Evolutionary conservation across 139 green algal genomes (phyloP), one percentile per base, ranked within the genome.

Genomic region (Medakamo hakoo): DNA sequence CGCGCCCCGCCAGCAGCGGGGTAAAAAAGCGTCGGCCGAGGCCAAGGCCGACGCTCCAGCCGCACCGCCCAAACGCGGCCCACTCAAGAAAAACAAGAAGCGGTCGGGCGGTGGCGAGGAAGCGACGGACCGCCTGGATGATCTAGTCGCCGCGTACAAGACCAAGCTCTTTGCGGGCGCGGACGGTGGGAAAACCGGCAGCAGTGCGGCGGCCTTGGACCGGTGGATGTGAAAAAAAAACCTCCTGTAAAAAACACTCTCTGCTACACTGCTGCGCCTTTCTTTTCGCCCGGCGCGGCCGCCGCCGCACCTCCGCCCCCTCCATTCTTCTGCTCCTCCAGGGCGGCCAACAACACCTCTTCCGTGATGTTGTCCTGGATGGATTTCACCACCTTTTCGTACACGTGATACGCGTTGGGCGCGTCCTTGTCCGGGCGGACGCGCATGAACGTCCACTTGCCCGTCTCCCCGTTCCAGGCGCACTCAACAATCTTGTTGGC

Each of bases 401-500:
- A 94, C 20, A 94, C 86, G 56, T 62, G 61, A 58, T 68, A 73
- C 14, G 80, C 85, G 68, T 96, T 96, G 64, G 89, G 80, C 0
- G 62, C 73, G 22, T 79, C 63, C 77, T 96, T 96, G 81, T 96
- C 89, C 16, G 58, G 64, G 31, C 89, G 75, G n/a, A 82, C 77
- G 0, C 89, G 66, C 81, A 96, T 85, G 79, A 80, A 95, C 23
- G 52, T 19, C 89, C 89, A 96, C 9, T 57, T 19, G 9, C 70
- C 52, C 23, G 55, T 49, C 30, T 85, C 70, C 4, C 57, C 24
- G 57, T 89, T 73, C 57, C 74, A 94, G 26, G 71, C 71, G 77
- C 89, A 96, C 75, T 96, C 89, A 4, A 94, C 71, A 52, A 96
- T 85, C 30, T 71, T 71, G 59, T 81, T n/a, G 40, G 75, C 82